Evolutionary conservation across 805 yeast genomes (phyloP).

Genomic region (Barnettozyma siamensis): DNA sequence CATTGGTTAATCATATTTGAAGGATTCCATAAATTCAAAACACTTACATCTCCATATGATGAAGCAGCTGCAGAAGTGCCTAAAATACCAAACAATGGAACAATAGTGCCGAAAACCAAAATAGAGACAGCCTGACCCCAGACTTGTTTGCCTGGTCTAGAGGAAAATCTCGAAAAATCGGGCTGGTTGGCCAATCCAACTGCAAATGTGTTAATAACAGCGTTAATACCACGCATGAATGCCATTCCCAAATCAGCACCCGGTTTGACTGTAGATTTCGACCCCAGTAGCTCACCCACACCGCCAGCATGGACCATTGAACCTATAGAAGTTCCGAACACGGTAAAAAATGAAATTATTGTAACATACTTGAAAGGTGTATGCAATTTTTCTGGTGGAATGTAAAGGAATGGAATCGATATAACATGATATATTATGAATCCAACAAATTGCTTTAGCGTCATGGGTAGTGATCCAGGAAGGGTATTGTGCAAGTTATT

Average conservation of each 20-base stretch:
- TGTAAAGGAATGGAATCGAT: slow-evolving; percentile 24
- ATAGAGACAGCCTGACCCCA: slow-evolving; percentile 34
- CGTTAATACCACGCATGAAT: slow-evolving; percentile 27
- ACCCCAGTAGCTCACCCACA: slow-evolving; percentile 28
- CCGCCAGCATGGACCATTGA: slow-evolving; percentile 28
- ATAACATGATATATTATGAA: slow-evolving; percentile 36
- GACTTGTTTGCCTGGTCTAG: slow-evolving; percentile 31
- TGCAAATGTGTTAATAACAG: slow-evolving; percentile 26
- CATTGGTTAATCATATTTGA: slow-evolving; percentile 35
- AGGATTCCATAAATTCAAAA: slow-evolving; percentile 40
- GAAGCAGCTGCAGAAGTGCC: slow-evolving; percentile 38
- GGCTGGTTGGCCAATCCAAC: slow-evolving; percentile 29
- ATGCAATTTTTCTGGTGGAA: slow-evolving; percentile 29
- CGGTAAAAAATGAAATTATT: slow-evolving; percentile 26
- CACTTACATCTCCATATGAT: slow-evolving; percentile 30
- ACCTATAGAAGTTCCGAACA: slow-evolving; percentile 33
- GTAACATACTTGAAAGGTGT: slow-evolving; percentile 26
- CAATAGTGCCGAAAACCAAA: slow-evolving; percentile 34
- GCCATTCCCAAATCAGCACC: slow-evolving; percentile 28
- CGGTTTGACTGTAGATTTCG: slow-evolving; percentile 22
- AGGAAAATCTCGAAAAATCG: slow-evolving; percentile 33
- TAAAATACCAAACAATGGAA: slow-evolving; percentile 42
- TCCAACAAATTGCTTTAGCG: slow-evolving; percentile 36
- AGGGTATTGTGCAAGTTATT: slow-evolving; percentile 34
- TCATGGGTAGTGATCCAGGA: slow-evolving; percentile 34